phyloP scores from a whole-genome alignment of 176 grass and related monocot species.

The Zea mays region DNA sequence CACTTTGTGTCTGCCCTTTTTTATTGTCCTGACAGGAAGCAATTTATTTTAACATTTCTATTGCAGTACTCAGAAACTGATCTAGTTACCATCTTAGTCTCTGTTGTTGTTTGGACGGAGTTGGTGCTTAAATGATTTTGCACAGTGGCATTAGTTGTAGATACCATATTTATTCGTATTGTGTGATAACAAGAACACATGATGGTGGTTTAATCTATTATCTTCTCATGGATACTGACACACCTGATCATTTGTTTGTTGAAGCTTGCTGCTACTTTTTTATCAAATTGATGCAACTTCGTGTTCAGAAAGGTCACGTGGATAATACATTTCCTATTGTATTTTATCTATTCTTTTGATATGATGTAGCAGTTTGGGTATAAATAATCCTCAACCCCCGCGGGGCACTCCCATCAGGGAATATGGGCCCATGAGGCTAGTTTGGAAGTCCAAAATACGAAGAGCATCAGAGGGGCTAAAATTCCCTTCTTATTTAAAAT shows the following conservation, averaged over 20 bases:
- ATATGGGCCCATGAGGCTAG: no score
- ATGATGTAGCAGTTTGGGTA: not conserved
- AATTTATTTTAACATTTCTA: no score
- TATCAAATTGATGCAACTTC: not conserved
- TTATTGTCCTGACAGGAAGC: no score
- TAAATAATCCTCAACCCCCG: no score
- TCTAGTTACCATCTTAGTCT: not conserved
- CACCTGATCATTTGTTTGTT: not conserved
- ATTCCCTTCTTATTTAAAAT: no score
- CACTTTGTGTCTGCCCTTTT: no score
- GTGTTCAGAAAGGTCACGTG: not conserved
- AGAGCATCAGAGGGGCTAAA: no score
- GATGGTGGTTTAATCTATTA: not conserved
- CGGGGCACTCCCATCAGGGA: no score
- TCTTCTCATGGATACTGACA: not conserved
- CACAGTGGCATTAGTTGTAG: not conserved
- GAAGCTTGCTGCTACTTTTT: not conserved
- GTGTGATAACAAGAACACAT: not conserved
- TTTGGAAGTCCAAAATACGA: no score
- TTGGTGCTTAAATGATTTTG: not conserved
- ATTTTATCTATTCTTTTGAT: not conserved
- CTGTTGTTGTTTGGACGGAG: not conserved
- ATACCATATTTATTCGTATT: not conserved
- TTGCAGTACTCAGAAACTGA: not conserved
- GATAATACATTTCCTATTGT: not conserved